Percentiles rank a stretch among this genome's conserved stretches.
phyloP scores from a whole-genome alignment of 768 basidiomycete genomes.

The Hygrophorus russula region DNA sequence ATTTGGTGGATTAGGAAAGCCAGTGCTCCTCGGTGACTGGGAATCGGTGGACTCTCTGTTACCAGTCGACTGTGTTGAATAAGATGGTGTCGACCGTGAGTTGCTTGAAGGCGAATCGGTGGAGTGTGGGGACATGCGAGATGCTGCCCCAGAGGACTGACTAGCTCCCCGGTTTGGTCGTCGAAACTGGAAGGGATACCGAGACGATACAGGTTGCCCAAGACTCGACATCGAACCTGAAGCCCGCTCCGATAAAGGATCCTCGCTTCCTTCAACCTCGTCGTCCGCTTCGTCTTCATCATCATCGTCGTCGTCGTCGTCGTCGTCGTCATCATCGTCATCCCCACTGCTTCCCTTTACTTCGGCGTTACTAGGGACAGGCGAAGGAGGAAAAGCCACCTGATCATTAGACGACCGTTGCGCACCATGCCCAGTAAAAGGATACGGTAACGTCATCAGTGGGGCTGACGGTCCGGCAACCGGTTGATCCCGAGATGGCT shows the following conservation, averaged over 20 bases:
- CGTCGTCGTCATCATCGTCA: constrained; percentile 14
- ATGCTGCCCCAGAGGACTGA: constrained; percentile 27
- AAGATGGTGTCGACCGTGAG: constrained; percentile 23
- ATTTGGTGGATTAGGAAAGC: constrained; percentile 11
- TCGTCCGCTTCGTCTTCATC: constrained; percentile 23
- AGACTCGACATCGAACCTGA: constrained; percentile 82
- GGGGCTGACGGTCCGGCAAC: constrained; percentile 25
- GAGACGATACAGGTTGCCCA: constrained; percentile 61
- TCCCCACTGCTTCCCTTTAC: constrained; percentile 15
- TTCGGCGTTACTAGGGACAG: constrained; percentile 25
- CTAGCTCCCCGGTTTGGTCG: constrained; percentile 35
- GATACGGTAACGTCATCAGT: constrained; percentile 52
- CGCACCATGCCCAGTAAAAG: constrained; percentile 52
- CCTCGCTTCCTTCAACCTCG: constrained; percentile 34
- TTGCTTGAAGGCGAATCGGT: constrained; percentile 3
- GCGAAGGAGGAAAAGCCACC: constrained; percentile 70
- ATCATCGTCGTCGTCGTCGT: constrained; percentile 17
- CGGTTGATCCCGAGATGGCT: constrained; percentile 34
- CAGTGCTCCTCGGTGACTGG: constrained; percentile 28
- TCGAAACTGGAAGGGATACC: constrained; percentile 62
- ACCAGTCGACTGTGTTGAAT: constrained; percentile 46
- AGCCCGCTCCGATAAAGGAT: constrained; percentile 48
- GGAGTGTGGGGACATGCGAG: constrained; percentile 25
- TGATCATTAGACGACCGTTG: constrained; percentile 50
- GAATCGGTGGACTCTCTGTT: constrained; percentile 54